These are phyloP conservation scores for Trichoderma sp. DNA, from an alignment of 2,329 filamentous ascomycete genomes.

Conservation along the genomic window DNA sequence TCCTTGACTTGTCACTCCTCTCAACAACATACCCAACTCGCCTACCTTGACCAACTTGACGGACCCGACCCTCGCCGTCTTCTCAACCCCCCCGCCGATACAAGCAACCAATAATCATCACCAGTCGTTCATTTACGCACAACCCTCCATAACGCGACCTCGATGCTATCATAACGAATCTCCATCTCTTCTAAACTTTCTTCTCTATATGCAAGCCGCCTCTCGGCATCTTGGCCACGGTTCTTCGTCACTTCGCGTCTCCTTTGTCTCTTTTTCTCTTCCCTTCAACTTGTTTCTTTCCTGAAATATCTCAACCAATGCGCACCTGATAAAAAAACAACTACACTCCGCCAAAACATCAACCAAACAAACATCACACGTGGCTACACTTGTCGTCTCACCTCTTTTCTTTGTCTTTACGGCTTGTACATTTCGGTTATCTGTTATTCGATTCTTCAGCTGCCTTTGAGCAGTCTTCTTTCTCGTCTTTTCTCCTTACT, in stretches of 20 bases:
- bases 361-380: conserved; percentile 23
- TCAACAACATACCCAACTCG: not conserved
- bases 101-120: conserved; percentile 7
- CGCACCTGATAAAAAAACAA: conserved; percentile 39
- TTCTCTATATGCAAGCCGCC: conserved; percentile 24
- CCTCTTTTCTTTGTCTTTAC: conserved; percentile 35
- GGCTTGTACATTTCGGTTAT: conserved; percentile 36
- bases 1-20: not conserved
- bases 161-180: conserved; percentile 46
- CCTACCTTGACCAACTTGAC: conserved; percentile 20
- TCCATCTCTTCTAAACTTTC: conserved; percentile 33
- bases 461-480: conserved; percentile 20
- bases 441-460: conserved; percentile 21
- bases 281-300: not conserved
- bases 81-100: conserved; percentile 13
- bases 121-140: conserved; percentile 22
- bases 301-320: conserved; percentile 35
- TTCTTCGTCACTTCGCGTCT: conserved; percentile 34
- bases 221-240: conserved; percentile 29
- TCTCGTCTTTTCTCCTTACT: not conserved
- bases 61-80: conserved; percentile 32
- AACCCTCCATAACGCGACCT: conserved; percentile 29
- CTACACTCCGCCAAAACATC: conserved; percentile 28
- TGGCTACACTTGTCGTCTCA: conserved; percentile 25
- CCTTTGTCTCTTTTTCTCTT: conserved; percentile 35